Conservation (phyloP, 2,329 filamentous ascomycete species). For the Scolecobasidium constrictum region DNA sequence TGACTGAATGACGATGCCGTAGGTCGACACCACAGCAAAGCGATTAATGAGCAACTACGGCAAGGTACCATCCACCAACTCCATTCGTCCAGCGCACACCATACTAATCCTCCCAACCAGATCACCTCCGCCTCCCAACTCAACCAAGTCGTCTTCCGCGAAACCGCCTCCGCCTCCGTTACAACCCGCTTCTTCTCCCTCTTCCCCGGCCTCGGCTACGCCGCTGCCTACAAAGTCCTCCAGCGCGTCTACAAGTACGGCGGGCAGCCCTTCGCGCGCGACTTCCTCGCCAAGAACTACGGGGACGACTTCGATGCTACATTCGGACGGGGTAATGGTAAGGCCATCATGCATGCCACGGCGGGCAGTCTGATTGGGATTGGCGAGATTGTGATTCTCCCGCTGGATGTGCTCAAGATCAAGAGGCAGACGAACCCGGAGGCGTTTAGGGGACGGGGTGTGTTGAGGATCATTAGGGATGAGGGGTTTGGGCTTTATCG, state of each 20-base stretch:
- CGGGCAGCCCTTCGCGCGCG: constrained; percentile 87
- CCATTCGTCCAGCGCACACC: not conserved
- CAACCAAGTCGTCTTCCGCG: constrained; percentile 89
- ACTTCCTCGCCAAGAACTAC: constrained; percentile 74
- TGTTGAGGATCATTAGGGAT: constrained; percentile 80
- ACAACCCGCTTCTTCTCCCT: constrained; percentile 82
- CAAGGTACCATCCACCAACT: constrained; percentile 38
- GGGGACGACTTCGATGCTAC: constrained; percentile 73
- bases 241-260: constrained; percentile 99
- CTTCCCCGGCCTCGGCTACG: constrained; percentile 94
- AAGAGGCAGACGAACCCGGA: constrained; percentile 99
- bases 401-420: constrained; percentile 96
- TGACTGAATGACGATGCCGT: too few relatives aligned
- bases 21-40: constrained; percentile 98
- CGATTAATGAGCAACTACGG: constrained; percentile 97
- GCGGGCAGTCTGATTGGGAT: constrained; percentile 94
- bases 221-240: constrained; percentile 92
- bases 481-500: constrained; percentile 94
- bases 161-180: constrained; percentile 62
- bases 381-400: constrained; percentile 89
- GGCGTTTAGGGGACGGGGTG: constrained; percentile 86
- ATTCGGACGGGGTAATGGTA: constrained; percentile 94
- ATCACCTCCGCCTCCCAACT: constrained; percentile 53
- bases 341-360: constrained; percentile 95
- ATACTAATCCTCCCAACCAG: constrained; percentile 23